Base-by-base conservation (phyloP, 768 basidiomycete genomes). In the Amanita molliuscula region DNA sequence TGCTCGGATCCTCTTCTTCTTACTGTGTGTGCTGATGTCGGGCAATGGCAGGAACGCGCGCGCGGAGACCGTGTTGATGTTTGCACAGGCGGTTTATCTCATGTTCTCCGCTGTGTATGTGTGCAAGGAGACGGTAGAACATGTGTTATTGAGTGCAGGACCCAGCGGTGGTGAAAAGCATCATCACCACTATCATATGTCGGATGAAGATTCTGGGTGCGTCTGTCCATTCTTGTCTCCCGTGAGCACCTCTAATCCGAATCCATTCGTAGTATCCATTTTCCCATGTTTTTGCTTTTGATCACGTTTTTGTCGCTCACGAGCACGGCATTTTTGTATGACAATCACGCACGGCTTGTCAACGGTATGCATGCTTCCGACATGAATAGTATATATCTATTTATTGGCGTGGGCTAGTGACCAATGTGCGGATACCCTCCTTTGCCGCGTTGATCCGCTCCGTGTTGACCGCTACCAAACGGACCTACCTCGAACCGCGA, bases 51-150 rank as follows among this genome's bases (percentile, higher is more conserved):
- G 86, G 50, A 78, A 78, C 52, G 76, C 77, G 3, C 81, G 88
- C 1, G 58, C 83, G 34, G 79, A 80, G 57, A 85, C 84, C 0
- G 76, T 87, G 3, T 61, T 82, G 48, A 70, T 89, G 63, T 99
- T 98, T 58, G 81, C 90, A 0, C 95, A 97, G 59, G 80, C 82
- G 8, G 88, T 99, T 10, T 98, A 96, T 65, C 72, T 99, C 50
- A 81, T 95, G 71, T 99, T 98, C 62, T 81, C 92, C 0, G 82
- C 90, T 0, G 85, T 97, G 2, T 99, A 98, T 67, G 86, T 98
- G 15, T 93, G 91, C 59, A 98, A 99, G 61, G 96, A 99, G 73
- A 88, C 93, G 0, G 74, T 98, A 3, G 95, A 99, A 66, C 93
- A 95, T 66, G 65, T 96, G 35, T 63, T 99, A 13, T 72, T 97